These are phyloP conservation scores for Stipa capillata DNA, from an alignment of 176 grass and related monocot genomes.

Conservation along the genomic window DNA sequence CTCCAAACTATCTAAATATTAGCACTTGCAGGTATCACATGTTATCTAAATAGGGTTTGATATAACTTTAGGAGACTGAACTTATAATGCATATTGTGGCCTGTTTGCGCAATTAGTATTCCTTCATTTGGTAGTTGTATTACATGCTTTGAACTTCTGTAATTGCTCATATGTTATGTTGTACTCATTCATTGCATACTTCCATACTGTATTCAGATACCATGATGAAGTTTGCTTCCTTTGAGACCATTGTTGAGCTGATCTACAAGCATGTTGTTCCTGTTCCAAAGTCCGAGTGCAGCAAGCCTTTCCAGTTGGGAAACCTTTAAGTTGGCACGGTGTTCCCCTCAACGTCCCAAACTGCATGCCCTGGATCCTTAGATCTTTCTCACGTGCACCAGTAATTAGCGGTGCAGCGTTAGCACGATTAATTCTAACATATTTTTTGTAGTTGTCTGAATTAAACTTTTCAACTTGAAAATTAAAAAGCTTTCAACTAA, in stretches of 20 bases:
- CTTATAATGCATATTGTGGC: neutral
- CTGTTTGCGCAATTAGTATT: neutral
- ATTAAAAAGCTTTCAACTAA: too few relatives aligned
- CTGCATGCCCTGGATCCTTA: too few relatives aligned
- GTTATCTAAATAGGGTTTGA: neutral
- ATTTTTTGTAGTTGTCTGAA: too few relatives aligned
- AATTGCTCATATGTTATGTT: neutral
- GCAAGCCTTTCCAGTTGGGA: slow-evolving; percentile 63
- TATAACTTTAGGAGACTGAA: neutral
- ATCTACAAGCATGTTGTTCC: slow-evolving; percentile 84
- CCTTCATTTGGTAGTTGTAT: neutral
- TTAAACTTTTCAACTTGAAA: too few relatives aligned
- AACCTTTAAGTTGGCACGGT: too few relatives aligned
- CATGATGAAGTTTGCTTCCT: slow-evolving; percentile 99
- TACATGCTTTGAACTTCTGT: slow-evolving; percentile 5
- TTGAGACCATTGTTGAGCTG: slow-evolving; percentile 78
- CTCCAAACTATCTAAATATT: neutral
- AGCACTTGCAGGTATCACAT: neutral
- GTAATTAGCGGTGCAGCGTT: too few relatives aligned
- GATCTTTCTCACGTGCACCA: too few relatives aligned
- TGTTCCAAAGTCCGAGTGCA: slow-evolving; percentile 68
- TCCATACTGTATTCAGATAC: slow-evolving; percentile 53
- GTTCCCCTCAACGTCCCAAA: too few relatives aligned
- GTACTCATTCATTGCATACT: neutral
- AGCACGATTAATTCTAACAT: too few relatives aligned